Evolutionary conservation across 257 asterid species (phyloP).

Genomic region (Lavandula angustifolia): DNA sequence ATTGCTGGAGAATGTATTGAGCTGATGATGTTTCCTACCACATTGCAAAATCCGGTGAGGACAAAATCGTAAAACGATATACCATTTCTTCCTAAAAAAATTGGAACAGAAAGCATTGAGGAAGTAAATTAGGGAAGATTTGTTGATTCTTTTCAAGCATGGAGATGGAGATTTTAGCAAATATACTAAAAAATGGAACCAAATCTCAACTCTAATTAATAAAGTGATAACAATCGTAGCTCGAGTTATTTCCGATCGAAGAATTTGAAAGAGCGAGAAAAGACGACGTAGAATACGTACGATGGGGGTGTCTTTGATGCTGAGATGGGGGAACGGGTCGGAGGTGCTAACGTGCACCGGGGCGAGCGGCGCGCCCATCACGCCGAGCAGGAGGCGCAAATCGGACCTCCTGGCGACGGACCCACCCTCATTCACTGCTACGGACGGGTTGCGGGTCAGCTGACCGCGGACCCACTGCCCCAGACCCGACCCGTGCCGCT

Average conservation of each 20-base stretch:
- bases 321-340: slow-evolving; percentile 91
- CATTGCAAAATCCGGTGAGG: slow-evolving; percentile 15
- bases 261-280: neutral
- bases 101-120: neutral
- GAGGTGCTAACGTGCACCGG: slow-evolving; percentile 82
- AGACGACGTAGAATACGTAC: slow-evolving; percentile 39
- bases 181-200: slow-evolving; percentile 3
- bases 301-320: slow-evolving; percentile 87
- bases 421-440: slow-evolving; percentile 46
- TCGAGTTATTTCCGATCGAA: no score
- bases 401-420: slow-evolving; percentile 63
- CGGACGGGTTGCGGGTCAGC: slow-evolving; percentile 62
- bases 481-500: slow-evolving; percentile 59
- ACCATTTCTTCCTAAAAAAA: slow-evolving; percentile 6
- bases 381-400: slow-evolving; percentile 87
- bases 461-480: slow-evolving; percentile 80
- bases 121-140: no score
- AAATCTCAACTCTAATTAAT: slow-evolving; percentile 22
- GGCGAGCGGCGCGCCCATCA: slow-evolving; percentile 95
- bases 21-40: slow-evolving; percentile 90
- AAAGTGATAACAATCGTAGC: neutral
- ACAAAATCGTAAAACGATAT: neutral
- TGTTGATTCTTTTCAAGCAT: neutral
- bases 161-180: slow-evolving; percentile 18
- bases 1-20: slow-evolving; percentile 86